phyloP scores from a whole-genome alignment of 345 rosid genomes.

The Excoecaria agallocha region DNA sequence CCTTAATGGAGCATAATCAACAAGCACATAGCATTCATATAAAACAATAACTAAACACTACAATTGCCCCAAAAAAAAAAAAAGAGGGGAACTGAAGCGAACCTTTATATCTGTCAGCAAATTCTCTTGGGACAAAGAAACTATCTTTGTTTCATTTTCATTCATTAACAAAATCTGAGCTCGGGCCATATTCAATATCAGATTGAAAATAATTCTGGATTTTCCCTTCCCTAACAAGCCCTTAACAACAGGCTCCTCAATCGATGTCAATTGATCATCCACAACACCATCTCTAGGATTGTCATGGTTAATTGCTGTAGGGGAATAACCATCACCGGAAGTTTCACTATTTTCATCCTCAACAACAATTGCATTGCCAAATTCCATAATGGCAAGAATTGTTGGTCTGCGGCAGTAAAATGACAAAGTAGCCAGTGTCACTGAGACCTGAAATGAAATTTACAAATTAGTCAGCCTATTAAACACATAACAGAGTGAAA shows the following conservation, averaged over 20 bases:
- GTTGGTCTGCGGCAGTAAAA: constrained; percentile 97
- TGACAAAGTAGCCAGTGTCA: constrained; percentile 80
- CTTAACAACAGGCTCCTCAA: constrained; percentile 64
- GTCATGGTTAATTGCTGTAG: constrained; percentile 40
- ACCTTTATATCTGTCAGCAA: constrained; percentile 88
- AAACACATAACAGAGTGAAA: constrained; percentile 4
- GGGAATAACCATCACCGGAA: constrained; percentile 55
- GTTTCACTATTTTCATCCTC: constrained; percentile 59
- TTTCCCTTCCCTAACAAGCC: constrained; percentile 95
- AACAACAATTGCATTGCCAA: constrained; percentile 64
- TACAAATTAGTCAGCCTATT: constrained; percentile 7
- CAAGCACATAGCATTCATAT: constrained; percentile 14
- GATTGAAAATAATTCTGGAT: constrained; percentile 73
- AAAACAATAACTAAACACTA: constrained; percentile 1
- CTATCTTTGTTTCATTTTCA: constrained; percentile 83
- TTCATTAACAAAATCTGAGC: constrained; percentile 91
- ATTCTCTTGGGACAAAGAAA: constrained; percentile 86
- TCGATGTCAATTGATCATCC: constrained; percentile 31
- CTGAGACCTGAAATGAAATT: constrained; percentile 56
- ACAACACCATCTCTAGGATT: constrained; percentile 39
- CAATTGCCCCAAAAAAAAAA: constrained; percentile 5
- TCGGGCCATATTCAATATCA: constrained; percentile 79
- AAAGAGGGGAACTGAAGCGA: constrained; percentile 20
- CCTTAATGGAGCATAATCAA: constrained; percentile 39
- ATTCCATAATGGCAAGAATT: constrained; percentile 87